Conservation (phyloP, 2,329 filamentous ascomycete genomes). For the Aplosporella prunicola region DNA sequence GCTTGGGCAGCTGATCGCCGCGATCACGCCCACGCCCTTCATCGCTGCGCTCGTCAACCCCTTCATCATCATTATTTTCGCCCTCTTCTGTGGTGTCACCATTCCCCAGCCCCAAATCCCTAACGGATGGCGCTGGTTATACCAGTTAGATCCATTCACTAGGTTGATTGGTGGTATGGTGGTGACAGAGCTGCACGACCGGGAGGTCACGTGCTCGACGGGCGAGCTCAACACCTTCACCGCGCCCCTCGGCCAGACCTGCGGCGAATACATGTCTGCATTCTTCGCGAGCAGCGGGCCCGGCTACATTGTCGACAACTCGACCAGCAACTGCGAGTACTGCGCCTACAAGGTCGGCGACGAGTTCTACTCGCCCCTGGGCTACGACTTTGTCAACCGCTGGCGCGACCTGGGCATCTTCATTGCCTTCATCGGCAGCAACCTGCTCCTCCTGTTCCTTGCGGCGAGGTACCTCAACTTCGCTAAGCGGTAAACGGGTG, state of each 20-base stretch:
- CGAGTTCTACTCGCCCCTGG: constrained; percentile 63
- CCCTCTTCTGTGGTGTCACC: constrained; percentile 80
- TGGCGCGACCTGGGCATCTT: constrained; percentile 82
- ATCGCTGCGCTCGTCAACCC: constrained; percentile 74
- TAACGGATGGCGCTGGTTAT: constrained; percentile 73
- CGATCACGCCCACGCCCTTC: constrained; percentile 68
- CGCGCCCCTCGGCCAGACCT: constrained; percentile 56
- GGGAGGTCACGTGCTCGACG: constrained; percentile 50
- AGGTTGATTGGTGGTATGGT: constrained; percentile 73
- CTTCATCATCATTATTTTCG: constrained; percentile 72
- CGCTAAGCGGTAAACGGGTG: no score
- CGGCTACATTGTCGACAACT: constrained; percentile 62
- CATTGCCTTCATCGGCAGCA: constrained; percentile 65
- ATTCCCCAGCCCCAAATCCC: constrained; percentile 72
- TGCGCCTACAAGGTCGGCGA: constrained; percentile 75
- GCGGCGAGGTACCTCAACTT: constrained; percentile 40
- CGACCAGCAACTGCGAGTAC: constrained; percentile 62
- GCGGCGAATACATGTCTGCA: constrained; percentile 63
- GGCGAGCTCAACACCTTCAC: constrained; percentile 59
- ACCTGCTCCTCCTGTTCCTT: constrained; percentile 56
- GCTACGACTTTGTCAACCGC: constrained; percentile 55
- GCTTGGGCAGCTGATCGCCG: constrained; percentile 61
- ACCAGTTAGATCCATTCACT: constrained; percentile 75
- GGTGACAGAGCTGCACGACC: constrained; percentile 62
- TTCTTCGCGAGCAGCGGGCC: constrained; percentile 61